Evolutionary conservation across 2,329 filamentous ascomycete genomes (phyloP), one percentile per base, ranked within the genome.

Genomic region (Cercospora sp.): DNA sequence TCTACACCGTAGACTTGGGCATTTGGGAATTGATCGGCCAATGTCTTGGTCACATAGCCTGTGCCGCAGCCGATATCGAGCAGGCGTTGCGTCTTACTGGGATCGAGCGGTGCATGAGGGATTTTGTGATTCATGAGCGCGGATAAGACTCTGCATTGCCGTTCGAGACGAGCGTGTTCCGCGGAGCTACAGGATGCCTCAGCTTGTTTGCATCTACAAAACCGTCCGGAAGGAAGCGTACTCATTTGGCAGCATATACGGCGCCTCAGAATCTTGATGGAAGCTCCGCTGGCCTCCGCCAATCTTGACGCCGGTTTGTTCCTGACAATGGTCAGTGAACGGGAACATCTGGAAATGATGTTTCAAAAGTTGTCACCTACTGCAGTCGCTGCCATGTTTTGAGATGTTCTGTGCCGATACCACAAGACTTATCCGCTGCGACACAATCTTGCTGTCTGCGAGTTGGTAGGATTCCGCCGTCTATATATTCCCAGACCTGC

Each of bases 1-100:
- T 81, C 80, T 28, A 77, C 77, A 45, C 76, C 79, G 63, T 73
- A 74, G 6, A 80, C 74, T 61, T 78, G 67, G 6, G 77, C 72
- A 7, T 76, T 69, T 28, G 63, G 67, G 48, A 60, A 69, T 16
- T 63, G 58, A 5, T 30, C 61, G 13, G 62, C 72, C 20, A 71
- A 61, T 18, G 63, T 60, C 30, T 63, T 68, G 79, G 60, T 81
- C 75, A 67, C 60, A 30, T 66, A 39, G 5, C 72, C 72, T 4
- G 69, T 70, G 10, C 81, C 82, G 51, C 69, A 71, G 48, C 72
- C 72, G 16, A 73, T 66, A 58, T 73, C 72, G 12, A 73, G 72
- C 16, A 71, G 61, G 79, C 79, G 30, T 74, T 76, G 39, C 57
- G 51, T 64, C 18, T 16, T 53, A 13, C 45, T 51, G 3, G 39